Conservation (phyloP, 805 yeast species). For the Schizosaccharomyces cryophilus region DNA sequence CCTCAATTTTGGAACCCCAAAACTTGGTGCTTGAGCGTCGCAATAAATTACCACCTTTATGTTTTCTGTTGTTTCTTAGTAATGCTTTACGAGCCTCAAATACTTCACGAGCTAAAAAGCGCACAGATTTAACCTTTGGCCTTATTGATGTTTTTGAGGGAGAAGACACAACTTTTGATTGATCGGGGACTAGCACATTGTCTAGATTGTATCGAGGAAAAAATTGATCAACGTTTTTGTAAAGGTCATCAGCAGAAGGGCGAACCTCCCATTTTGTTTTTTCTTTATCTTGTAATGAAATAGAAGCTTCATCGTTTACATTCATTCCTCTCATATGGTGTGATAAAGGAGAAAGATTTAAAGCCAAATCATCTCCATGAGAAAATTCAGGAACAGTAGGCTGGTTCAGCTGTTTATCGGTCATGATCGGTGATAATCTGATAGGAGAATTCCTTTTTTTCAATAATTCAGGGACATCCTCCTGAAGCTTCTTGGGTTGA, state of each 20-base stretch:
- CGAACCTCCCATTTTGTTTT: slow-evolving; percentile 38
- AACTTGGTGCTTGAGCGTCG: slow-evolving; percentile 70
- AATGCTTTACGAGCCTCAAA: slow-evolving; percentile 24
- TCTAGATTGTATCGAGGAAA: slow-evolving; percentile 86
- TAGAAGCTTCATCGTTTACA: slow-evolving; percentile 1
- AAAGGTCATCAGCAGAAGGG: slow-evolving; percentile 86
- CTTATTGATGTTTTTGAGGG: neutral
- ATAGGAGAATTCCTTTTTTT: neutral
- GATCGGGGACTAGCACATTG: slow-evolving; percentile 55
- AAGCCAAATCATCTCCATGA: neutral
- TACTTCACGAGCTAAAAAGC: slow-evolving; percentile 87
- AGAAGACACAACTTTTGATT: slow-evolving; percentile 9
- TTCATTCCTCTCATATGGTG: neutral
- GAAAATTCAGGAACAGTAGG: neutral
- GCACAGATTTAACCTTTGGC: slow-evolving; percentile 59
- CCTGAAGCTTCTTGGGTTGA: neutral
- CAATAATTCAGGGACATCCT: no score
- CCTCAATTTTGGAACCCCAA: slow-evolving; percentile 92
- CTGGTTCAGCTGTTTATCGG: neutral
- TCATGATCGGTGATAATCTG: neutral
- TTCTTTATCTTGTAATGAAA: neutral
- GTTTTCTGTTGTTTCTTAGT: slow-evolving; percentile 3
- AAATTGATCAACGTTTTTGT: slow-evolving; percentile 70
- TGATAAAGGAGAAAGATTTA: neutral
- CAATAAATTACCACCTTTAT: slow-evolving; percentile 17